Evolutionary conservation across 805 yeast species (phyloP), one percentile per base, ranked within the genome.

Genomic region (Myxozyma nipponensis): DNA sequence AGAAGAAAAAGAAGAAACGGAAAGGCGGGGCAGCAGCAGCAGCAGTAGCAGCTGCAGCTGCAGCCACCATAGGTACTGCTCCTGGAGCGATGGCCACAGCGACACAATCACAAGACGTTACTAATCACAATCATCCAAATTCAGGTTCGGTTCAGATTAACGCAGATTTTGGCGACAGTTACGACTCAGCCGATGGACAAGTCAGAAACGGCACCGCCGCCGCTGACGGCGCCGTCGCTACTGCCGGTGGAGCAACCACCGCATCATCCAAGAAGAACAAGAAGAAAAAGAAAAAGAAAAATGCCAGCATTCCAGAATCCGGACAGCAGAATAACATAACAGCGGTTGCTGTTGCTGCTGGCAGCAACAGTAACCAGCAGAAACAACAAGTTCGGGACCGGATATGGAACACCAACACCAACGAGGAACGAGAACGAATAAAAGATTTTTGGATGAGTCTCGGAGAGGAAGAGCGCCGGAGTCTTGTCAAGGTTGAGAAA

Each of bases 391-490:
- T 50, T 4, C 62, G 45, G 13, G 67, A 60, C 42, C 59, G 63
- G 56, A 72, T 75, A 44, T 75, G 79, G 80, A 75, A 75, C 52
- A 70, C 72, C 56, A 68, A 72, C 35, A 63, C 76, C 23, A 63
- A 71, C 3, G 81, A 78, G 55, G 84, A 82, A 57, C 72, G 75
- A 46, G 72, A 73, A 50, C 70, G 76, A 39, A 69, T 82, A 47
- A 73, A 74, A 57, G 65, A 72, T 50, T 81, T 77, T 63, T 88
- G 96, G 96, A 74, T 77, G 42, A 72, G 79, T 4, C 70, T 88
- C 34, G 72, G 75, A 19, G 74, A 78, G n/a, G 76, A 75, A 3
- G 81, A 79, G 58, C 83, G 85, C 60, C 73, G 77, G 59, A 70
- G 76, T 26, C 74, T 88, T 22, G 76, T 86, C 26, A 74, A 77